A percentile compares a stretch with the other conserved stretches of the same genome.
Conservation (phyloP, 345 rosid species). For the Capsella bursapastoris region DNA sequence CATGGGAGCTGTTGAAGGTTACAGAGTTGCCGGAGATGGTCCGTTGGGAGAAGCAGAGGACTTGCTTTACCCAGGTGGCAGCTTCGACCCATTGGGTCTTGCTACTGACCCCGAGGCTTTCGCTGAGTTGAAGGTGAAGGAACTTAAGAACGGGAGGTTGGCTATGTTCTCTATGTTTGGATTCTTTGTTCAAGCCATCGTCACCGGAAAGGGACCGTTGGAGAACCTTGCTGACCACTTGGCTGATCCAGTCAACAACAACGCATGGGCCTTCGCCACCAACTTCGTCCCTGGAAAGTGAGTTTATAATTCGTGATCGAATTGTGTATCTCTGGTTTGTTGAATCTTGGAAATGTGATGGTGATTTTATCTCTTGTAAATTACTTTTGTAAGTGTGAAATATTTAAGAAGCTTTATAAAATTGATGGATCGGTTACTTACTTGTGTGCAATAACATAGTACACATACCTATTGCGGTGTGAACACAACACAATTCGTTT, state of each 20-base stretch:
- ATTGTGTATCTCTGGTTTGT: slow-evolving; percentile 16
- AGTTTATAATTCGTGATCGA: slow-evolving; percentile 21
- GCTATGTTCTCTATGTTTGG: slow-evolving; percentile 45
- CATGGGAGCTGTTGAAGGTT: slow-evolving; percentile 76
- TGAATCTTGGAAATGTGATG: slow-evolving; percentile 19
- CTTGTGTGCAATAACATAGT: background rate
- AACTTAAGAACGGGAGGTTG: slow-evolving; percentile 54
- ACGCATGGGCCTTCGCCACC: slow-evolving; percentile 51
- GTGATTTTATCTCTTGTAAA: slow-evolving; percentile 5
- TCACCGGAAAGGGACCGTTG: slow-evolving; percentile 71
- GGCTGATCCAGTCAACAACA: slow-evolving; percentile 28
- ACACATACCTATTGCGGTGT: background rate
- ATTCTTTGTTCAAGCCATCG: slow-evolving; percentile 76
- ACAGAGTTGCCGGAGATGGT: slow-evolving; percentile 57
- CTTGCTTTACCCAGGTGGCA: slow-evolving; percentile 69
- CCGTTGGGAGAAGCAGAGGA: slow-evolving; percentile 65
- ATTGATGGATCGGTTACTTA: background rate
- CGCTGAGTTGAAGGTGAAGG: slow-evolving; percentile 76
- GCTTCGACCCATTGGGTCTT: slow-evolving; percentile 72
- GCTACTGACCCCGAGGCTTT: slow-evolving; percentile 78
- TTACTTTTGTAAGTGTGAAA: slow-evolving; percentile 16
- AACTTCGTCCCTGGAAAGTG: slow-evolving; percentile 82
- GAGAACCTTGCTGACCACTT: slow-evolving; percentile 43
- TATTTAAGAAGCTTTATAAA: slow-evolving; percentile 14
- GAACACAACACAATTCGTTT: too few relatives aligned